phyloP scores from a whole-genome alignment of 495 filamentous ascomycete genomes.

The Apodospora peruviana region DNA sequence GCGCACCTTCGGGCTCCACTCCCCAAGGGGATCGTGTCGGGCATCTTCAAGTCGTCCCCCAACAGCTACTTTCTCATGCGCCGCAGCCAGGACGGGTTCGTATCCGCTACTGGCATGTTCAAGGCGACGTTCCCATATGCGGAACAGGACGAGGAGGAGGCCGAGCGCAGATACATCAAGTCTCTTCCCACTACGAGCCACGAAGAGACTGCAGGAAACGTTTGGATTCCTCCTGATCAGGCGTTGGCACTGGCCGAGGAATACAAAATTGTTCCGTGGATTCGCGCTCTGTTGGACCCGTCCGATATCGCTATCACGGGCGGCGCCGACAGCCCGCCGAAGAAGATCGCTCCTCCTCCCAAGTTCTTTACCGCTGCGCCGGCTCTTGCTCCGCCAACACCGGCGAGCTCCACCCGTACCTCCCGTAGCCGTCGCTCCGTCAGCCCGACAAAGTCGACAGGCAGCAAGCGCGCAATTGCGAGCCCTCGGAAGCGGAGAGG shows the following conservation, averaged over 20 bases:
- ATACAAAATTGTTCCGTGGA: conserved; percentile 75
- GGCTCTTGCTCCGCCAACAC: conserved; percentile 37
- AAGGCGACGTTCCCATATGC: conserved; percentile 98
- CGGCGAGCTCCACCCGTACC: conserved; percentile 33
- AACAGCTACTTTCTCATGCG: conserved; percentile 97
- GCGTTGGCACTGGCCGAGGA: conserved; percentile 82
- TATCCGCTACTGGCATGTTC: conserved; percentile 98
- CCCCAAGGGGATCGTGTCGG: conserved; percentile 80
- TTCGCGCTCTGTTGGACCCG: conserved; percentile 80
- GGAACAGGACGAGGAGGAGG: conserved; percentile 72
- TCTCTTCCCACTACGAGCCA: conserved; percentile 67
- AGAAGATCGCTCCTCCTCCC: conserved; percentile 67
- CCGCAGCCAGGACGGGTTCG: conserved; percentile 86
- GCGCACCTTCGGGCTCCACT: conserved; percentile 89
- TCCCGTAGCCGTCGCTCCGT: conserved; percentile 47
- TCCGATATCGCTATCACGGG: conserved; percentile 51
- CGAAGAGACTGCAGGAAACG: conserved; percentile 92
- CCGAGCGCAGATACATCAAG: conserved; percentile 84
- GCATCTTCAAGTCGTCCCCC: conserved; percentile 81
- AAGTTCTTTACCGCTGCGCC: conserved; percentile 44
- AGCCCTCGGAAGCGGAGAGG: conserved; percentile 68
- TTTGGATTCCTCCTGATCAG: conserved; percentile 85
- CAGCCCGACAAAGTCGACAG: conserved; percentile 47
- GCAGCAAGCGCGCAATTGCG: conserved; percentile 40
- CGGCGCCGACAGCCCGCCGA: conserved; percentile 43